Base-by-base conservation (phyloP, 768 basidiomycete species). In the Collybia mongolica region DNA sequence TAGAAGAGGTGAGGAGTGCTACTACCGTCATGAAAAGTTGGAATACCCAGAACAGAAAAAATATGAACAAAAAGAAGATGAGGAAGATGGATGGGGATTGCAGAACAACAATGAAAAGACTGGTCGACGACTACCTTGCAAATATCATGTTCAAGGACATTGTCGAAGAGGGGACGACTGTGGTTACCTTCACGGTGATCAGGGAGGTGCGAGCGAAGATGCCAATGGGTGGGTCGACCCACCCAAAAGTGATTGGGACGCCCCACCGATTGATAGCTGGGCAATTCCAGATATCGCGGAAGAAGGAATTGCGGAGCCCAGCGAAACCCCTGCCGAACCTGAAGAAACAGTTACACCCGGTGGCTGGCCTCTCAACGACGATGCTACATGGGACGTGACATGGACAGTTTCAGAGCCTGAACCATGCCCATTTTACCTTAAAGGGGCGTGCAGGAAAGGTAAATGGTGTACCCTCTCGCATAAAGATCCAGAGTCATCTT, bases 71-170 rank as follows among this genome's bases (percentile, higher is more conserved):
- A 9, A 40, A 9, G 28, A 52, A 28, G 60, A 53, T n/a, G 43
- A 48, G 14, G 55, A 46, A 17, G 51, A 46, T 32, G 57, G 51
- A 18, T 58, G 51, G 59, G 52, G 37, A 6, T 7, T 26, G 49
- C 24, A n/a, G 23, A 49, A 7, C 24, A 7, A 26, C 7, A 7
- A 26, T 26, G 7, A 26, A 26, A 26, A 26, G 7, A 26, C 3
- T 26, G 24, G 24, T 26, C 24, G 24, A 26, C 24, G 7, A 26
- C 7, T 26, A 26, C 20, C 50, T 6, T 54, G 54, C 20, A 32
- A 48, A 7, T 48, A 39, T 38, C 49, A 44, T 22, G 26, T 37
- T 32, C 17, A 28, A 43, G 49, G 52, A 3, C 18, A 36, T 7
- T 53, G 52, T 22, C 28, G 40, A n/a, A 47, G 50, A 23, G 49